These are phyloP conservation scores for Mycena haematopus DNA, from an alignment of 768 basidiomycete genomes.

Conservation along the genomic window DNA sequence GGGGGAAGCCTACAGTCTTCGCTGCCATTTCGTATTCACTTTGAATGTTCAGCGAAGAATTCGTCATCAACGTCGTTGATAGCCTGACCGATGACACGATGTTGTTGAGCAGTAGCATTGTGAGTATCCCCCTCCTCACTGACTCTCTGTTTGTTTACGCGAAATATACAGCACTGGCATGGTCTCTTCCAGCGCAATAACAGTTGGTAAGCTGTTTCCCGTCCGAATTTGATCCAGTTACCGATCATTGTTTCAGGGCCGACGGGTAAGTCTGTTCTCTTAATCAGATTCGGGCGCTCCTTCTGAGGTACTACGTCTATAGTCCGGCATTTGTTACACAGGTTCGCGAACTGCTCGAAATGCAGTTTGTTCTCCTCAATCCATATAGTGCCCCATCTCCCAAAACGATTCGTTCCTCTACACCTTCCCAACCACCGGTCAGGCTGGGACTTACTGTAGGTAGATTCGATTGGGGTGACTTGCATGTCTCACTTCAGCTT, in stretches of 20 bases:
- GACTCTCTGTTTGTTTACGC: too few relatives aligned
- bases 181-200: constrained; percentile 42
- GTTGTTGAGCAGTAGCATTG: constrained; percentile 39
- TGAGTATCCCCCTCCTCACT: not conserved
- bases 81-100: constrained; percentile 43
- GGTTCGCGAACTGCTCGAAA: too few relatives aligned
- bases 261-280: not conserved
- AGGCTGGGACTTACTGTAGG: not conserved
- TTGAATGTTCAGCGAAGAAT: constrained; percentile 36
- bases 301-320: too few relatives aligned
- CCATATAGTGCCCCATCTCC: constrained; percentile 12
- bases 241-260: too few relatives aligned
- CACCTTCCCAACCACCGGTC: not conserved
- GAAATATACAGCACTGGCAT: constrained; percentile 34
- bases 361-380: too few relatives aligned
- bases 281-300: too few relatives aligned
- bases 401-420: constrained; percentile 8
- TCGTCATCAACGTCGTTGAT: constrained; percentile 45
- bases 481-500: not conserved
- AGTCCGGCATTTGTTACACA: constrained; percentile 6
- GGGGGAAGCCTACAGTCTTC: constrained; percentile 17
- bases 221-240: too few relatives aligned
- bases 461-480: not conserved
- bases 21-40: not conserved
- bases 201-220: too few relatives aligned